Base-by-base conservation (phyloP, 345 rosid genomes). In the Litchi chinensis region DNA sequence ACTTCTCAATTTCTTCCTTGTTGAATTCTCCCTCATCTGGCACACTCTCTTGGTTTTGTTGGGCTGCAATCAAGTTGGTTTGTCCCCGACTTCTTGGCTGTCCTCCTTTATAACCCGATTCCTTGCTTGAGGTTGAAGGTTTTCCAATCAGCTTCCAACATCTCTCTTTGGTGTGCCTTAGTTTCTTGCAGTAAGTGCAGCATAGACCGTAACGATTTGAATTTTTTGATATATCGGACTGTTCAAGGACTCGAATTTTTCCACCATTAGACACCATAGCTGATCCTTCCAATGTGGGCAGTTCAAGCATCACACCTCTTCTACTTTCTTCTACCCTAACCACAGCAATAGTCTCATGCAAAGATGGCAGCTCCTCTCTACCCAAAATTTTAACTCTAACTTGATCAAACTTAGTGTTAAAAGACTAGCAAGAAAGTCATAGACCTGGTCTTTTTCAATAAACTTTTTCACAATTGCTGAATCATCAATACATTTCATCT, bases 131-230 rank as follows among this genome's bases (percentile, higher is more conserved):
- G 24, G 26, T 74, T 16, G 28, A 43, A 6, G 67, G 68, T 11
- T 62, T 74, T 16, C 68, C 57, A 60, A 59, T 74, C 52, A 74
- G 21, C 50, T 57, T 74, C 54, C 52, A 74, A 40, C 54, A 74
- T 8, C 44, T 5, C 44, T 8, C 8, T 8, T 41, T 41, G 44
- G 1, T 41, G 3, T 41, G 44, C 9, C 44, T 41, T 8, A 8
- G 44, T 41, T 41, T 41, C 44, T 41, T 41, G 44, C 8, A 41
- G 44, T 41, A 41, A 5, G 44, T 41, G 44, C 44, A 5, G 9
- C 44, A 41, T 0, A 41, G 8, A 41, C 1, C 6, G 44, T 41
- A 0, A 41, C 9, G 44, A 41, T 41, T 41, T 41, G 44, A 6
- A 41, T 6, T 4, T 0, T 41, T 41, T 41, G 9, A 1, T 41